A percentile compares a stretch with the other conserved stretches of the same genome.
phyloP scores from a whole-genome alignment of 78 protist genomes.

The Pigoraptor vietnamica region DNA sequence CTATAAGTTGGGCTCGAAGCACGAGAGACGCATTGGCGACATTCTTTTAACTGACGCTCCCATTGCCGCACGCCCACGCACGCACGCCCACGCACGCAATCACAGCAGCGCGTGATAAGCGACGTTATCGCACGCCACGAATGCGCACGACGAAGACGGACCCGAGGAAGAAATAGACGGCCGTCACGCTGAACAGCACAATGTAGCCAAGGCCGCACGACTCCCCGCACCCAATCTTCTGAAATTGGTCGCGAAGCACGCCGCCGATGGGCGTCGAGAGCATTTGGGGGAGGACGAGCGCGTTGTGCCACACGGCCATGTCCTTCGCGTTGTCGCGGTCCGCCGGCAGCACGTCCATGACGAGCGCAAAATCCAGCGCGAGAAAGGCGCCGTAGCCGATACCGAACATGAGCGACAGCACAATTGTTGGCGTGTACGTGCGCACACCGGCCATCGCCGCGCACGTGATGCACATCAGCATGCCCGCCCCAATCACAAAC shows the following conservation, averaged over 20 bases:
- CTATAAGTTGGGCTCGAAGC: too few relatives aligned
- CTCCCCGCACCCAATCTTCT: background rate
- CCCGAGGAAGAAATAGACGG: background rate
- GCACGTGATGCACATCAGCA: background rate
- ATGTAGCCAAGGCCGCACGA: background rate
- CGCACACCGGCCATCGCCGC: background rate
- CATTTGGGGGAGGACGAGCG: slow-evolving; percentile 45
- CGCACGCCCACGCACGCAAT: too few relatives aligned
- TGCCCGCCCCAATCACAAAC: background rate
- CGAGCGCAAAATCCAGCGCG: slow-evolving; percentile 51
- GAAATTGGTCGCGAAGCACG: background rate
- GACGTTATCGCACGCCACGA: background rate
- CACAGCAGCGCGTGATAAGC: too few relatives aligned
- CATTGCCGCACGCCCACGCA: too few relatives aligned
- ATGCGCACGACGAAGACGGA: background rate
- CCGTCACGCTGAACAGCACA: background rate
- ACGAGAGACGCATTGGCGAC: too few relatives aligned
- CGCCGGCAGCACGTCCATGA: slow-evolving; percentile 35
- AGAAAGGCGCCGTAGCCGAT: slow-evolving; percentile 51
- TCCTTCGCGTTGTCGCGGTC: slow-evolving; percentile 41
- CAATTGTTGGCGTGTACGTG: background rate
- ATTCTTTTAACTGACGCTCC: too few relatives aligned
- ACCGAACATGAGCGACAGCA: slow-evolving; percentile 20
- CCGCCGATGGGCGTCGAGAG: slow-evolving; percentile 43
- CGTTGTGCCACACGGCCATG: slow-evolving; percentile 47